Evolutionary conservation across 305 asterid genomes (phyloP).

Genomic region (Caryopteris hybrid): DNA sequence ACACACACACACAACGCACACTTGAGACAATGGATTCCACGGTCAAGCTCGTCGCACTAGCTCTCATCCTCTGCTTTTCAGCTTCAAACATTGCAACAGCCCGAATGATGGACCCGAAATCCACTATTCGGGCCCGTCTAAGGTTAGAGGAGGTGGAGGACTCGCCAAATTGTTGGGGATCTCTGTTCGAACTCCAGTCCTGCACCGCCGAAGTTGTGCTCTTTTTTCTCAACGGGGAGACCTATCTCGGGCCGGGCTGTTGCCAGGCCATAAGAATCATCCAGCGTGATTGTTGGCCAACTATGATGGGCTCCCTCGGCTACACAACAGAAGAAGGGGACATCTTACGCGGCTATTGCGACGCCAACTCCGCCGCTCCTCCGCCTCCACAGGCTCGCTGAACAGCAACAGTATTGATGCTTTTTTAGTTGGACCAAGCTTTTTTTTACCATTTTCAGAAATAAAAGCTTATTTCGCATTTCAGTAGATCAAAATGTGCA

Average conservation of each 20-base stretch:
- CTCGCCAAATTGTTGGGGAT: conserved; percentile 44
- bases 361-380: not conserved
- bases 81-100: conserved; percentile 20
- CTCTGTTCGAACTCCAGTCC: conserved; percentile 50
- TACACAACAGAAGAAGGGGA: conserved; percentile 26
- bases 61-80: conserved; percentile 22
- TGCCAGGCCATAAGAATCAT: conserved; percentile 42
- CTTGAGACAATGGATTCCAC: conserved; percentile 22
- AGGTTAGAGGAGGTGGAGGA: conserved; percentile 37
- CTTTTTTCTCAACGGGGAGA: conserved; percentile 47
- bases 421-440: not conserved
- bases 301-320: conserved; percentile 58
- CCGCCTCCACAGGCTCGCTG: conserved; percentile 7
- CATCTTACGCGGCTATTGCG: conserved; percentile 59
- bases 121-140: conserved; percentile 21
- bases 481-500: not conserved
- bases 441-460: not conserved
- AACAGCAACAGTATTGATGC: not conserved
- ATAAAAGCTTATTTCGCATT: not conserved
- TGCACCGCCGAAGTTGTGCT: conserved; percentile 58
- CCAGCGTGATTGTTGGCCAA: conserved; percentile 56
- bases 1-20: not conserved
- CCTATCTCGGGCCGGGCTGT: too few relatives aligned
- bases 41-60: conserved; percentile 21
- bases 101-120: conserved; percentile 19